Conservation (phyloP, 2,329 filamentous ascomycete genomes). For the Fusarium guadeloupense region DNA sequence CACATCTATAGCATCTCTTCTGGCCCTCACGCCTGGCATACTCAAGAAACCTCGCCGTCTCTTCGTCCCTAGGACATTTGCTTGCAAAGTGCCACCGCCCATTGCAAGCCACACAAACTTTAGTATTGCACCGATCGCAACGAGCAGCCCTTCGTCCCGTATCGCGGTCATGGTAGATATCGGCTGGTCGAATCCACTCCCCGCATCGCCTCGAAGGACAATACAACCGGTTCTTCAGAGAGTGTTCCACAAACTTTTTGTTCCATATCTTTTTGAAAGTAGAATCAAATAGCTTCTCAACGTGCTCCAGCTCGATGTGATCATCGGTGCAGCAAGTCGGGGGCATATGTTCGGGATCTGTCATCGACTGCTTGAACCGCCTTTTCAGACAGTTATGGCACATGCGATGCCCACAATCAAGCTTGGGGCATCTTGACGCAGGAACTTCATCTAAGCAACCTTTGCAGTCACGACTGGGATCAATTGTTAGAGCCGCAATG, state of each 20-base stretch:
- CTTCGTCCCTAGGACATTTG: constrained; percentile 78
- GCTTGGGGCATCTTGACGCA: constrained; percentile 70
- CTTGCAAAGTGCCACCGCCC: constrained; percentile 75
- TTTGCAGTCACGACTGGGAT: constrained; percentile 72
- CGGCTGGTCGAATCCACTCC: constrained; percentile 79
- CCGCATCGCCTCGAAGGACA: constrained; percentile 79
- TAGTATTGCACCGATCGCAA: constrained; percentile 76
- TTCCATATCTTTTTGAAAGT: constrained; percentile 85
- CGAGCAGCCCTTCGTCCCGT: constrained; percentile 71
- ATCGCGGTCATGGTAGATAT: constrained; percentile 67
- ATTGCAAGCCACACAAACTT: constrained; percentile 79
- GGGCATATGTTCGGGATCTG: constrained; percentile 83
- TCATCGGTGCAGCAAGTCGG: constrained; percentile 81
- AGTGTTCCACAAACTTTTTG: constrained; percentile 79
- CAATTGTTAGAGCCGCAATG: constrained; percentile 18
- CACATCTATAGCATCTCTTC: constrained; percentile 80
- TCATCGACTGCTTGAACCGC: constrained; percentile 78
- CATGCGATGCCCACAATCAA: constrained; percentile 84
- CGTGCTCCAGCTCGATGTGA: constrained; percentile 78
- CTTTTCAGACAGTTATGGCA: constrained; percentile 79
- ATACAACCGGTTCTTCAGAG: constrained; percentile 78
- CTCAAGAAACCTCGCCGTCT: constrained; percentile 69
- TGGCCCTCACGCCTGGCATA: constrained; percentile 74
- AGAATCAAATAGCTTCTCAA: constrained; percentile 76
- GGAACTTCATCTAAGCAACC: constrained; percentile 77